These are phyloP conservation scores for Melaleuca quinquenervia DNA, from an alignment of 345 rosid species.

Conservation along the genomic window DNA sequence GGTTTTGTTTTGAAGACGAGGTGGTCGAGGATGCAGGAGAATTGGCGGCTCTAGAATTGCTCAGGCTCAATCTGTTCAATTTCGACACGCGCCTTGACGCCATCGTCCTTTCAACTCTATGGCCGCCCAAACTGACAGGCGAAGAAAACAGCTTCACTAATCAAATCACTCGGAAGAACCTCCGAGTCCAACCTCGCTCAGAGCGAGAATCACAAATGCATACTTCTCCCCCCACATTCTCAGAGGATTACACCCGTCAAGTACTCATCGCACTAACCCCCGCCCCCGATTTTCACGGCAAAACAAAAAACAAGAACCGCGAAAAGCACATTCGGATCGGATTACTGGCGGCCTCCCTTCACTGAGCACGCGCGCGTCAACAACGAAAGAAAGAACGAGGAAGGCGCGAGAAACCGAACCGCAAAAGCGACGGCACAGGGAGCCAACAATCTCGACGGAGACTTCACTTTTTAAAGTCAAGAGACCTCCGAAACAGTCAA, in stretches of 20 bases:
- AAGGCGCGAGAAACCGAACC: neutral
- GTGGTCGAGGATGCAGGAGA: conserved; percentile 86
- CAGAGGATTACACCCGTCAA: neutral
- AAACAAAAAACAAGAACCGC: neutral
- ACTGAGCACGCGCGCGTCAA: neutral
- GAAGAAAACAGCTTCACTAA: neutral
- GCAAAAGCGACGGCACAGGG: neutral
- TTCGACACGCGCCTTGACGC: conserved; percentile 57
- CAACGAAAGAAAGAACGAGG: neutral
- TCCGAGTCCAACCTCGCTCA: neutral
- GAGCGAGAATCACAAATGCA: neutral
- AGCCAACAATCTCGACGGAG: neutral
- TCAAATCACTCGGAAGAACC: neutral
- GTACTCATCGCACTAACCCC: neutral
- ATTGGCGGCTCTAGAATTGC: conserved; percentile 44
- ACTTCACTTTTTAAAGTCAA: neutral
- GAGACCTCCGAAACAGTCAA: neutral
- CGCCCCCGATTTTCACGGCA: neutral
- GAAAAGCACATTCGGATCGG: neutral
- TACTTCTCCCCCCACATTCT: neutral
- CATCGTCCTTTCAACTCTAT: conserved; percentile 36
- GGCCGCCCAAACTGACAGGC: neutral
- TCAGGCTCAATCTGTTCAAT: conserved; percentile 37
- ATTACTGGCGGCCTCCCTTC: neutral
- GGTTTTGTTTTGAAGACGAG: conserved; percentile 69